A percentile compares a stretch with the other conserved stretches of the same genome.
Evolutionary conservation across 805 yeast species (phyloP).

Genomic region (Zygoascus biomembranicola): DNA sequence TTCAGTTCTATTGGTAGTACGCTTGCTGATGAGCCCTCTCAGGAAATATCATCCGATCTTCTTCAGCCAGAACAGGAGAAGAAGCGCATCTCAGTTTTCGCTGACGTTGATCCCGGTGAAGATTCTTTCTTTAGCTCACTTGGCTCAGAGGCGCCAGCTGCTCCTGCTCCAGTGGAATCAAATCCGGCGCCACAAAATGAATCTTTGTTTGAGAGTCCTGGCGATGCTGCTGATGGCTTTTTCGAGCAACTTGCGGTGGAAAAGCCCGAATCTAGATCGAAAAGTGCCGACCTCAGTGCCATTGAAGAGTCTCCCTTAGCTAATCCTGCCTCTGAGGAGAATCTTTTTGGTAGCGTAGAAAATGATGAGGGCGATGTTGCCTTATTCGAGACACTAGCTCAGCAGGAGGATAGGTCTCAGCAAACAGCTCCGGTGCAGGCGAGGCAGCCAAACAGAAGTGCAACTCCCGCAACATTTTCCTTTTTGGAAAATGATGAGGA

Average conservation of each 20-base stretch:
- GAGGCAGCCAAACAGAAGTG: neutral
- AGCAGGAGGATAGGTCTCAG: neutral
- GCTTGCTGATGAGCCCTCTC: neutral
- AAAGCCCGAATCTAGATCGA: neutral
- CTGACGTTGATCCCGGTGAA: neutral
- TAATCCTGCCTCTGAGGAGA: neutral
- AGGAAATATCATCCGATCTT: neutral
- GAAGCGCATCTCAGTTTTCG: neutral
- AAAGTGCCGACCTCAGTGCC: neutral
- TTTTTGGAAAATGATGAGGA: conserved; percentile 30
- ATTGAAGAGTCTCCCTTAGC: neutral
- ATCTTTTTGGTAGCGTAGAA: neutral
- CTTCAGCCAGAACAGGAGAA: neutral
- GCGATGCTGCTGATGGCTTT: neutral
- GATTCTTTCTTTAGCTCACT: neutral
- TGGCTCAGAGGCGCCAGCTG: neutral
- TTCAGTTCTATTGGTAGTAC: neutral
- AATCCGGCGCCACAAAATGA: neutral
- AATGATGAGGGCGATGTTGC: neutral
- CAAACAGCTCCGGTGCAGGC: neutral
- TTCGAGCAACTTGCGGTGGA: neutral
- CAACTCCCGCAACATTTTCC: conserved; percentile 17
- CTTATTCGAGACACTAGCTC: neutral
- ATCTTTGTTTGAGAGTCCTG: neutral
- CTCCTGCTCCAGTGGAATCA: neutral